phyloP scores from a whole-genome alignment of 495 filamentous ascomycete genomes.

The Penicillium herquei region DNA sequence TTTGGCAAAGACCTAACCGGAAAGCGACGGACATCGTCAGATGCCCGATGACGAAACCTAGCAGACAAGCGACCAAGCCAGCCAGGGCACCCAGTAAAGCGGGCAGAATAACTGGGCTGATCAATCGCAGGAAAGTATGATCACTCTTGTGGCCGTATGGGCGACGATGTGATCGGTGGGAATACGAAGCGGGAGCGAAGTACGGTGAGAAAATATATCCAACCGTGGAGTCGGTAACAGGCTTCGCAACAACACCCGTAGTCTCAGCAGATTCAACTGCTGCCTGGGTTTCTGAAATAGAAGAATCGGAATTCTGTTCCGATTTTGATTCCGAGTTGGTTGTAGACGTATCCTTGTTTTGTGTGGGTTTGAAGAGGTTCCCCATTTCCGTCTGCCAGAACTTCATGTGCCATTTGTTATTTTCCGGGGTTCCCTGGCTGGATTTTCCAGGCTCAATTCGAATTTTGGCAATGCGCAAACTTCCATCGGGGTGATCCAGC shows the following conservation, averaged over 20 bases:
- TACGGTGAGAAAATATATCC: conserved; percentile 23
- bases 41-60: conserved; percentile 43
- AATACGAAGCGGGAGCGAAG: conserved; percentile 7
- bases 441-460: conserved; percentile 14
- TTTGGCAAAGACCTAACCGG: conserved; percentile 14
- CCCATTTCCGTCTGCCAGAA: conserved; percentile 26
- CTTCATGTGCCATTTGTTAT: conserved; percentile 21
- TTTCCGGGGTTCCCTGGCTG: conserved; percentile 1
- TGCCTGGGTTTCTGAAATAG: background rate
- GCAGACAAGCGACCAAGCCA: conserved; percentile 38
- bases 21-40: conserved; percentile 31
- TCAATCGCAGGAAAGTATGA: conserved; percentile 24
- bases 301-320: background rate
- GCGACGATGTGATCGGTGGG: conserved; percentile 10
- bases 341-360: background rate
- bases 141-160: conserved; percentile 18
- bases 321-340: background rate
- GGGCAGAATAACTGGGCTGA: conserved; percentile 37
- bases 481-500: conserved; percentile 13
- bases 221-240: conserved; percentile 1
- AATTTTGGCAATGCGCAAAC: conserved; percentile 23
- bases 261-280: background rate
- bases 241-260: too few species aligned
- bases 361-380: conserved; percentile 9
- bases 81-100: conserved; percentile 36